A percentile compares a stretch with the other conserved stretches of the same genome.
phyloP scores from a whole-genome alignment of 306 rosid genomes.

The Gillenia trifoliata region DNA sequence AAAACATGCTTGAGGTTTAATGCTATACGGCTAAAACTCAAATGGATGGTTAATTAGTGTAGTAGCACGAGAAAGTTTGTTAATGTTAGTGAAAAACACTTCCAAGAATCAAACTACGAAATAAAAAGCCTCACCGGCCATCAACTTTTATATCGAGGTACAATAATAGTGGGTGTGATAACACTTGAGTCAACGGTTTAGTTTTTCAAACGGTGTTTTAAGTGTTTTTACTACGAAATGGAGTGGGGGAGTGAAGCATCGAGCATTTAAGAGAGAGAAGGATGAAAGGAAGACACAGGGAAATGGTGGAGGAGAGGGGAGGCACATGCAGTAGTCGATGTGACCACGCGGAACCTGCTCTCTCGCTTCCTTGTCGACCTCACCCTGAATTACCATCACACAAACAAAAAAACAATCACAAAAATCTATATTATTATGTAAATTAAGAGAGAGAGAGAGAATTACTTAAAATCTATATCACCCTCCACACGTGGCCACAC shows the following conservation, averaged over 20 bases:
- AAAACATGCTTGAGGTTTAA: conserved; percentile 2
- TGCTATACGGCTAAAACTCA: too few relatives aligned
- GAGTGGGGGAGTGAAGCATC: neutral
- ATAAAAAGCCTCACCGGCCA: too few relatives aligned
- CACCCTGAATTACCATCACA: conserved; percentile 30
- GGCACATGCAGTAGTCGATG: conserved; percentile 50
- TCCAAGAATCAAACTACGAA: too few relatives aligned
- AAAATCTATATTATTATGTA: neutral
- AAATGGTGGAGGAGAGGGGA: conserved; percentile 59
- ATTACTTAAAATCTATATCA: too few relatives aligned
- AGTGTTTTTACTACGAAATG: neutral
- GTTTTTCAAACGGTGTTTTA: too few relatives aligned
- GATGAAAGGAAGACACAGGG: conserved; percentile 38
- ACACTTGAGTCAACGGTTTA: neutral
- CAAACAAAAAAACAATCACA: neutral
- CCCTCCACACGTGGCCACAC: conserved; percentile 42
- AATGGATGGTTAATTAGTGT: too few relatives aligned
- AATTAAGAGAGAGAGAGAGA: too few relatives aligned
- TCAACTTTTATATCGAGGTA: neutral
- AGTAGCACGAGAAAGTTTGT: too few relatives aligned
- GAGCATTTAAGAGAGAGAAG: neutral
- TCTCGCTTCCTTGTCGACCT: conserved; percentile 47
- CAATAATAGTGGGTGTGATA: neutral
- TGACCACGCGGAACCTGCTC: conserved; percentile 73
- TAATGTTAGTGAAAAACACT: too few relatives aligned